Percentiles rank a stretch among this genome's conserved stretches.
These are phyloP conservation scores for Aegilops longissima DNA, from an alignment of 176 grass and related monocot genomes.

Conservation along the genomic window DNA sequence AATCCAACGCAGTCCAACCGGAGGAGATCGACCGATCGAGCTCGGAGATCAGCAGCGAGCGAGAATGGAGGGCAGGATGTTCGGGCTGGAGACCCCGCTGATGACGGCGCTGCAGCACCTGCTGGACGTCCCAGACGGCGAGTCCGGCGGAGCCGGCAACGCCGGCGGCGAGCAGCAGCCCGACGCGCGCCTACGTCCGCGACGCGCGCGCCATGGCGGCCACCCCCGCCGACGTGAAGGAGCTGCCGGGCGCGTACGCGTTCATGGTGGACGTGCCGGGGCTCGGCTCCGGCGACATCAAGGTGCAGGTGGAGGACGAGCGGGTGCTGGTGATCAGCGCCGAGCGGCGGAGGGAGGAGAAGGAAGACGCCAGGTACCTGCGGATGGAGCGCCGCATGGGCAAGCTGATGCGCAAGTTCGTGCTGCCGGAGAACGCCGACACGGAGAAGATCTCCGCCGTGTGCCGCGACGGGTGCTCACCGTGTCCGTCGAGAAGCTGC, in stretches of 20 bases:
- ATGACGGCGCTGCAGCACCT: constrained; percentile 61
- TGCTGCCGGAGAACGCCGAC: constrained; percentile 64
- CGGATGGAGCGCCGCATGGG: constrained; percentile 79
- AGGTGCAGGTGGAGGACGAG: constrained; percentile 82
- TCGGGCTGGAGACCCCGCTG: constrained; percentile 62
- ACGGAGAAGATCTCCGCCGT: constrained; percentile 56
- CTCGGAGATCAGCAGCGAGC: neutral
- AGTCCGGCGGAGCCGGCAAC: neutral
- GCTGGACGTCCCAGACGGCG: constrained; percentile 55
- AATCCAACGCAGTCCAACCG: neutral
- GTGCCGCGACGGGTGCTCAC: constrained; percentile 66
- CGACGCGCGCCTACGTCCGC: constrained; percentile 66
- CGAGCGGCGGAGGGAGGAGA: constrained; percentile 67
- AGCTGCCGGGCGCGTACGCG: constrained; percentile 45
- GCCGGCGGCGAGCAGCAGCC: constrained; percentile 26
- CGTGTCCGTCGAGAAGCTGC: no score
- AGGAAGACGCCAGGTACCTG: constrained; percentile 69
- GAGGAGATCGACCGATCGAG: neutral
- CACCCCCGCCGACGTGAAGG: constrained; percentile 81
- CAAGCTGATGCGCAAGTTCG: constrained; percentile 84
- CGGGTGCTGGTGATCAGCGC: constrained; percentile 71
- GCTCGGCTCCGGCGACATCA: constrained; percentile 66
- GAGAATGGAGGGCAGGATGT: constrained; percentile 52
- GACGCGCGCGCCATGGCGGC: constrained; percentile 81
- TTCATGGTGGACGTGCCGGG: constrained; percentile 92